A percentile compares a stretch with the other conserved stretches of the same genome.
Conservation (phyloP, 768 basidiomycete genomes). For the Exidia glandulosa region DNA sequence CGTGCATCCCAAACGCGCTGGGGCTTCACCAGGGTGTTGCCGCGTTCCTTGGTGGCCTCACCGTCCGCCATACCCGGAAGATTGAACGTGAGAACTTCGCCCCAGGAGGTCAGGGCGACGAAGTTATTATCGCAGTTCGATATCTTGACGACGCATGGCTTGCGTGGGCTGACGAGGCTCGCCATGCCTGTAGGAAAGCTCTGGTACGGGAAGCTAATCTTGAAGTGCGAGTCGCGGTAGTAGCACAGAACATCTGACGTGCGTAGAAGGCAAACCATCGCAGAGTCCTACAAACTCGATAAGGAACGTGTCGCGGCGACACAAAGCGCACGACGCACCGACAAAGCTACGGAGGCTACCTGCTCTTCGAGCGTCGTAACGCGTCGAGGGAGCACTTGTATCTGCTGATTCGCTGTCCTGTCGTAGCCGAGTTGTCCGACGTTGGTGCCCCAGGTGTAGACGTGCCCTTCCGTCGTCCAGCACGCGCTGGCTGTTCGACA, state of each 20-base stretch:
- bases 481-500: slow-evolving; percentile 81
- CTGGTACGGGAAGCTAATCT: slow-evolving; percentile 71
- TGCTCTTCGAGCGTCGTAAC: slow-evolving; percentile 67
- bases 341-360: slow-evolving; percentile 62
- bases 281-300: slow-evolving; percentile 50
- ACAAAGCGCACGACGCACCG: slow-evolving; percentile 34
- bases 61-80: slow-evolving; percentile 17
- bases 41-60: slow-evolving; percentile 22
- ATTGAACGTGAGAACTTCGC: slow-evolving; percentile 85
- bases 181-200: slow-evolving; percentile 62
- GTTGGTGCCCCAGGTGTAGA: slow-evolving; percentile 92
- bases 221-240: slow-evolving; percentile 64
- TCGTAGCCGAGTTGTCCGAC: slow-evolving; percentile 88
- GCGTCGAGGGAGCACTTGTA: slow-evolving; percentile 67
- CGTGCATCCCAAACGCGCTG: slow-evolving; percentile 86
- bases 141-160: slow-evolving; percentile 67
- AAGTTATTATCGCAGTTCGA: slow-evolving; percentile 69
- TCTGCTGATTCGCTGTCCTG: slow-evolving; percentile 47
- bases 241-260: slow-evolving; percentile 75
- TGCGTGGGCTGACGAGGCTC: slow-evolving; percentile 74
- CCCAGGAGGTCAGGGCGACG: slow-evolving; percentile 71
- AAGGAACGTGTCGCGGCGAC: background rate
- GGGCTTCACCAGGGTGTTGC: slow-evolving; percentile 45
- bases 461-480: slow-evolving; percentile 55
- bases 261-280: slow-evolving; percentile 71